Evolutionary conservation across 257 asterid species (phyloP).

Genomic region (Rhazya stricta): DNA sequence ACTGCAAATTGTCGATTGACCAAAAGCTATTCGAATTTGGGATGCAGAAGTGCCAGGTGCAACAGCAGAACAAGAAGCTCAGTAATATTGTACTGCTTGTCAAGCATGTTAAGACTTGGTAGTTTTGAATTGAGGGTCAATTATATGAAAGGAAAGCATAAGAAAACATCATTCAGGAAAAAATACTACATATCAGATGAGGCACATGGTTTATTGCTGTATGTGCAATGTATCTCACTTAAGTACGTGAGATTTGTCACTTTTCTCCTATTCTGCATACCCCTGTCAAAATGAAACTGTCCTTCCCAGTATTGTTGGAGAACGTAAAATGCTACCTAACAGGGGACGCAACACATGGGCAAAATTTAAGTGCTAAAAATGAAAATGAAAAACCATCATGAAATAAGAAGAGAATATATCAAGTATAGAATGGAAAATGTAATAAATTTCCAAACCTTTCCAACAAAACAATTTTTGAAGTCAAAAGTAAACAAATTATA

Average conservation of each 20-base stretch:
- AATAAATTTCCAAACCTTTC: conserved; percentile 11
- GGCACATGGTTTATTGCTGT: background rate
- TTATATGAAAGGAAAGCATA: background rate
- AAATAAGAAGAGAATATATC: background rate
- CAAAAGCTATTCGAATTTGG: conserved; percentile 1
- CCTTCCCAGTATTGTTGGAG: background rate
- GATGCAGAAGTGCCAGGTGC: background rate
- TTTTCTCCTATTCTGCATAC: background rate
- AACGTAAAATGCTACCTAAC: background rate
- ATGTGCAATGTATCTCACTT: background rate
- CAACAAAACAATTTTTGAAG: conserved; percentile 15
- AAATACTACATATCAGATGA: background rate
- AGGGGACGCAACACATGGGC: background rate
- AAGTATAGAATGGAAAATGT: conserved; percentile 4
- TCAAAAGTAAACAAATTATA: conserved; percentile 19
- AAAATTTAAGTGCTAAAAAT: background rate
- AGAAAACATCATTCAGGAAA: background rate
- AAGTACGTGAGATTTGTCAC: background rate
- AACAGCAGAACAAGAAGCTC: conserved; percentile 1
- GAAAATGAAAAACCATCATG: background rate
- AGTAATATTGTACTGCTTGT: background rate
- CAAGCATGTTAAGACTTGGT: background rate
- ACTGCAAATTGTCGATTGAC: background rate
- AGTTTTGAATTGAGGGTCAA: background rate
- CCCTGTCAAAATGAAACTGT: background rate